Evolutionary conservation across 2,329 filamentous ascomycete species (phyloP), one percentile per base, ranked within the genome.

Genomic region (Hansfordia pulvinata): DNA sequence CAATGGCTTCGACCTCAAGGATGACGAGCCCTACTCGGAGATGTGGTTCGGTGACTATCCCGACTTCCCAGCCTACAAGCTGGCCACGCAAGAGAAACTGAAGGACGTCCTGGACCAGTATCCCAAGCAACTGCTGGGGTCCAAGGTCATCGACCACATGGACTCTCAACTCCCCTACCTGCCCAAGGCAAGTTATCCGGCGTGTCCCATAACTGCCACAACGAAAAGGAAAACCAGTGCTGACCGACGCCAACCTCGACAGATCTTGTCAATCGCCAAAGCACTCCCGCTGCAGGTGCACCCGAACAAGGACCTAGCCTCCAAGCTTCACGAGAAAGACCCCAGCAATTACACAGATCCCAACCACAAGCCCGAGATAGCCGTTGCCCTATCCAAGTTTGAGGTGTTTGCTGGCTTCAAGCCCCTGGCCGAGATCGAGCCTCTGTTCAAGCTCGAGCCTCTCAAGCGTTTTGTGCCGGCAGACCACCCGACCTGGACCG

Each of bases 351-450:
- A 79, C 46, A 69, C 67, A 2, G 78, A 86, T 36, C 54, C 66
- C 3, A 85, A 85, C 46, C 78, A 85, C 57, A 85, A 85, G 51
- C 79, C 80, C 2, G 79, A 86, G 44, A 85, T 86, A 28, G 78
- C 79, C 1, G 56, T 86, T 2, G 78, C 79, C 0, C 52, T 85
- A 1, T 62, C 65, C 9, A 66, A 71, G 13, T 85, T 86, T 39
- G 78, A 85, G 46, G 71, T 78, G 0, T 85, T 86, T 38, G 75
- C 72, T 8, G 79, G 79, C 5, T 85, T 75, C 56, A 84, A 81
- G 42, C 70, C 76, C 0, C 53, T 79, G 0, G 42, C 50, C 8
- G 58, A 73, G 3, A 73, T 85, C 30, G 50, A 69, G 17, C 43
- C 56, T 0, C 50, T 83, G 2, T 62, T 83, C 41, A 50, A 63